A percentile compares a stretch with the other conserved stretches of the same genome.
These are phyloP conservation scores for Penicillium sp. DNA, from an alignment of 2,329 filamentous ascomycete species.

Conservation along the genomic window DNA sequence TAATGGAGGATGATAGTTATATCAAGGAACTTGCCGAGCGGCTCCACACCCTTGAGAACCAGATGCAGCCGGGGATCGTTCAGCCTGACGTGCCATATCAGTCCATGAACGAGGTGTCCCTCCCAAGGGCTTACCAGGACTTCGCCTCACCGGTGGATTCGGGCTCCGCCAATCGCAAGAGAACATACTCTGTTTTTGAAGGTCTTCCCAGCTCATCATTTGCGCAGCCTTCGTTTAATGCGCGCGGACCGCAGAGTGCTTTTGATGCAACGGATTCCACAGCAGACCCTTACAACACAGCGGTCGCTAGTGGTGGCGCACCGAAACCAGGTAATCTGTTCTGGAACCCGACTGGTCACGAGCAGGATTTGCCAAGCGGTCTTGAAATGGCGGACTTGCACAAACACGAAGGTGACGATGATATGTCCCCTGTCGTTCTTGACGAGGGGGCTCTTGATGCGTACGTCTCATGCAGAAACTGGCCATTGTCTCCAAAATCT, in stretches of 20 bases:
- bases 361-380: conserved; percentile 32
- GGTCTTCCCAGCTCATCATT: conserved; percentile 45
- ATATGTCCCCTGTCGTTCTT: conserved; percentile 36
- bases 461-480: conserved; percentile 26
- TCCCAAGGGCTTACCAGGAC: conserved; percentile 50
- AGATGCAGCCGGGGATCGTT: conserved; percentile 54
- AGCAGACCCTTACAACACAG: conserved; percentile 33
- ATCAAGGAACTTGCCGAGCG: conserved; percentile 90
- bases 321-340: conserved; percentile 40
- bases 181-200: conserved; percentile 51
- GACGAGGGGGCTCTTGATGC: conserved; percentile 42
- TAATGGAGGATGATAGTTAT: conserved; percentile 56
- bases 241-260: conserved; percentile 35
- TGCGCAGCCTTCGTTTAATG: conserved; percentile 39
- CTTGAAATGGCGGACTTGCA: conserved; percentile 35
- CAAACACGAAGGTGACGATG: conserved; percentile 33
- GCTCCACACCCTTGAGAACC: conserved; percentile 77
- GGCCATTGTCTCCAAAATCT: background rate
- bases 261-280: conserved; percentile 35
- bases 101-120: conserved; percentile 42
- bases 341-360: conserved; percentile 36
- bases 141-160: conserved; percentile 53
- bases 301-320: conserved; percentile 37
- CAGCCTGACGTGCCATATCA: conserved; percentile 45
- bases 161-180: conserved; percentile 45